Percentiles rank a stretch among this genome's conserved stretches.
These are phyloP conservation scores for Eucalyptus caleyi DNA, from an alignment of 345 rosid genomes.

Conservation along the genomic window DNA sequence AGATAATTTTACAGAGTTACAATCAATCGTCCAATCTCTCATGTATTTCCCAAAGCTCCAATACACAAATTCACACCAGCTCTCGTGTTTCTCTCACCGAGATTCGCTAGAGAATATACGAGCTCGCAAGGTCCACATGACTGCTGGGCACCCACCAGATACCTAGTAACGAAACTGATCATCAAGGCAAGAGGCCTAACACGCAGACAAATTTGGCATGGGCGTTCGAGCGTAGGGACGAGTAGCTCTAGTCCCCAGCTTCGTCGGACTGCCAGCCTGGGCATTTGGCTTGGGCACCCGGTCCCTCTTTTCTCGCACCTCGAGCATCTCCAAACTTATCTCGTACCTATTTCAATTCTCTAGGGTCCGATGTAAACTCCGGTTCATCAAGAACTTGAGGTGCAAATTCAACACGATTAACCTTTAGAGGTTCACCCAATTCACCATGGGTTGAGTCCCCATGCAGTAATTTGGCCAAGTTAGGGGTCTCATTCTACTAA, in stretches of 20 bases:
- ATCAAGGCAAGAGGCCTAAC: not conserved
- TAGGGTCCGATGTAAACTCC: not conserved
- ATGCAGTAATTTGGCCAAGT: not conserved
- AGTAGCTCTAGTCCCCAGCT: not conserved
- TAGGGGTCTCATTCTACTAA: not conserved
- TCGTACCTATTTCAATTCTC: not conserved
- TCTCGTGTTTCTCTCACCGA: not conserved
- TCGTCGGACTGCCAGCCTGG: not conserved
- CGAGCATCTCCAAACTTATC: not conserved
- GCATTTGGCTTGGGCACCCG: not conserved
- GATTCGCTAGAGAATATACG: not conserved
- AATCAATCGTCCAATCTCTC: not conserved
- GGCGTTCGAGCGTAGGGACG: not conserved
- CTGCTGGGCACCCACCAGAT: not conserved
- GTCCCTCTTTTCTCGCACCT: not conserved
- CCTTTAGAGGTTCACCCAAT: not conserved
- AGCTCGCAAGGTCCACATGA: not conserved
- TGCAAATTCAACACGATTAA: not conserved
- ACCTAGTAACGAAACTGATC: not conserved
- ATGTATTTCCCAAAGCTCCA: not conserved
- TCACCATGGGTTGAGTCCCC: not conserved
- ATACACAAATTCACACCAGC: not conserved
- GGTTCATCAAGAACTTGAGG: not conserved
- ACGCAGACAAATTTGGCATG: not conserved
- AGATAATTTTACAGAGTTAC: not conserved